Evolutionary conservation across 768 basidiomycete species (phyloP), one percentile per base, ranked within the genome.

Genomic region (Suillus lakei): DNA sequence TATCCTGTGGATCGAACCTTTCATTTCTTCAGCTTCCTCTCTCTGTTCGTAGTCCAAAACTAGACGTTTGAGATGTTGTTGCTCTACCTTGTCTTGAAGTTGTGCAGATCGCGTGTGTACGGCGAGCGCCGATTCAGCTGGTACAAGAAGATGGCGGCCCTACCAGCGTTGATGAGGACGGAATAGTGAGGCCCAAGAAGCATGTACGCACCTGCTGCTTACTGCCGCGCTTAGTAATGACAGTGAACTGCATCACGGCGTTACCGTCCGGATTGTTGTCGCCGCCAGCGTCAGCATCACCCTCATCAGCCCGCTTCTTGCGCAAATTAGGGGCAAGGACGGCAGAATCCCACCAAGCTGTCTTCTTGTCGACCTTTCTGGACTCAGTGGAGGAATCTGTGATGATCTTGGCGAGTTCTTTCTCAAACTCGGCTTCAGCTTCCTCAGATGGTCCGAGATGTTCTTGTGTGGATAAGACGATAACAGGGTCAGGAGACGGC

Each of bases 41-140:
- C 91, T 90, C 71, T 95, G 93, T 73, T 95, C 94, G 68, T 95
- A 96, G 74, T 95, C 86, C 61, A 97, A 85, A 4, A 98, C 98
- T 23, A 99, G 85, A n/a, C 90, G 88, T 81, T 99, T 99, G 69
- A 99, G 81, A 67, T 98, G 94, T 76, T 99, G 95, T 70, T 99
- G 97, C 74, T 99, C 98, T 8, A 93, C 95, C 78, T 91, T 93
- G 78, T 96, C 95, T 74, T 96, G 95, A 67, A 93, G 81, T 73
- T 98, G 98, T 50, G 98, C 94, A 2, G 92, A 88, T 36, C 91
- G 88, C 2, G 96, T 96, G 71, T 98, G 95, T 59, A 96, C 84
- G 1, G 97, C 98, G 36, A 99, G 83, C 3, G 95, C 83, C 9
- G 97, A 95, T 69, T 88, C 90, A 9, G 93, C 81, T 12, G 98